phyloP scores from a whole-genome alignment of 345 rosid species.

The Aquilaria yunnanensis region DNA sequence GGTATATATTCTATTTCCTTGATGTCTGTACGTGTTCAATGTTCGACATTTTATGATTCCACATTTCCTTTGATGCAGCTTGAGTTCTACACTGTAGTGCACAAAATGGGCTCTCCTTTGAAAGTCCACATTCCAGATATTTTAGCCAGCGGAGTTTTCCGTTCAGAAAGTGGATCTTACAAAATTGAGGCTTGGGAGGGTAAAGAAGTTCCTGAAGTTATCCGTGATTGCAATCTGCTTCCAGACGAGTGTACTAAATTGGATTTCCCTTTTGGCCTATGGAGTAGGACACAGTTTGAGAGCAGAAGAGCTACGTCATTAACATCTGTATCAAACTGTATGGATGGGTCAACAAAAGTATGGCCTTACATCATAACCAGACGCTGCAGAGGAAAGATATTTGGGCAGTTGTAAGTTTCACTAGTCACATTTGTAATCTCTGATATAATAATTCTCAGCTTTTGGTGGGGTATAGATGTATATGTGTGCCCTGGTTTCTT shows the following conservation, averaged over 20 bases:
- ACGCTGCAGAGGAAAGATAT: constrained; percentile 89
- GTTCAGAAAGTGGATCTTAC: constrained; percentile 56
- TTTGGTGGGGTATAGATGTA: not conserved
- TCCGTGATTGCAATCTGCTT: constrained; percentile 39
- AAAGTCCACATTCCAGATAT: constrained; percentile 63
- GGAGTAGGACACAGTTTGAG: constrained; percentile 69
- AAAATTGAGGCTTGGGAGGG: constrained; percentile 84
- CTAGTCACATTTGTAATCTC: constrained; percentile 5
- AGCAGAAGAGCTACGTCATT: constrained; percentile 41
- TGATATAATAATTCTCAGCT: not conserved
- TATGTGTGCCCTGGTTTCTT: not conserved
- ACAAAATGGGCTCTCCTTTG: constrained; percentile 46
- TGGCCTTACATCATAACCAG: constrained; percentile 88
- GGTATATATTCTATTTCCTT: constrained; percentile 30
- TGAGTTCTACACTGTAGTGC: constrained; percentile 60
- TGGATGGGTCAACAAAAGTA: constrained; percentile 35
- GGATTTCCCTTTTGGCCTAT: constrained; percentile 68
- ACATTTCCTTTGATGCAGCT: constrained; percentile 50
- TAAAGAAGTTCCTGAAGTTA: constrained; percentile 60
- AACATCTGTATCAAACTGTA: constrained; percentile 23
- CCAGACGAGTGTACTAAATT: constrained; percentile 29
- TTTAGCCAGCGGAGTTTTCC: constrained; percentile 72
- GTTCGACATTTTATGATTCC: constrained; percentile 16
- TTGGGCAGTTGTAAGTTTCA: constrained; percentile 70
- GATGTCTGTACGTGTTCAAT: constrained; percentile 2